Percentiles rank a stretch among this genome's conserved stretches.
Evolutionary conservation across 169 alveolate genomes (phyloP).

Genomic region (Cyclospora cayetanensis): DNA sequence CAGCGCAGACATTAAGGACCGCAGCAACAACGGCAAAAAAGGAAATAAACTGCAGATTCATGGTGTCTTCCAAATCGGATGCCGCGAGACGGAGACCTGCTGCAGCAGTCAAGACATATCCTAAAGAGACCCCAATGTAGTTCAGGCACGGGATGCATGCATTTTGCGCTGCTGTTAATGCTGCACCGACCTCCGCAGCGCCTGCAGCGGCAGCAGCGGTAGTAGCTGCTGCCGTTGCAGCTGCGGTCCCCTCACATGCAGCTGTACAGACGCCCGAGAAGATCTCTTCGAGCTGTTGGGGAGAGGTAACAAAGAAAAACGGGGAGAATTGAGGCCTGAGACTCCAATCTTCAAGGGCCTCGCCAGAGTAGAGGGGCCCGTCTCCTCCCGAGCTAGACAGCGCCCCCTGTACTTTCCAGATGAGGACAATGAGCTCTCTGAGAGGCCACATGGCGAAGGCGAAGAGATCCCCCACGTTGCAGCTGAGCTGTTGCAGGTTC

Average conservation of each 20-base stretch:
- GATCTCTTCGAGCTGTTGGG: constrained; percentile 59
- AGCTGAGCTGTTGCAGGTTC: neutral
- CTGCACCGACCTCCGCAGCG: neutral
- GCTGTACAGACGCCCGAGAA: constrained; percentile 63
- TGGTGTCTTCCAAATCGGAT: constrained; percentile 56
- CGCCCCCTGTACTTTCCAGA: neutral
- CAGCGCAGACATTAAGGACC: constrained; percentile 24
- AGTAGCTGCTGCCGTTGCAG: neutral
- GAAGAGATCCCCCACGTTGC: neutral
- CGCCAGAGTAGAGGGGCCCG: neutral
- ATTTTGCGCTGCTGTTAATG: neutral
- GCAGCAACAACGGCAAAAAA: constrained; percentile 67
- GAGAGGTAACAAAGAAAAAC: neutral
- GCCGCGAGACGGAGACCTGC: constrained; percentile 60
- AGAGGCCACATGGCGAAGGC: constrained; percentile 8
- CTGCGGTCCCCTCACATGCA: neutral
- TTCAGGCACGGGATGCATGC: constrained; percentile 41
- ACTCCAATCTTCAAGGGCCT: neutral
- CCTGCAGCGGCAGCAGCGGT: neutral
- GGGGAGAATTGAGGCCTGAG: neutral
- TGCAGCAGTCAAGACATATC: constrained; percentile 53
- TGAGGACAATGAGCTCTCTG: neutral
- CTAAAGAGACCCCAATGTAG: constrained; percentile 53
- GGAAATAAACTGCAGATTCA: constrained; percentile 53
- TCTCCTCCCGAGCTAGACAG: neutral